Conservation (phyloP, 2,329 filamentous ascomycete genomes). For the Xylogone sp. region DNA sequence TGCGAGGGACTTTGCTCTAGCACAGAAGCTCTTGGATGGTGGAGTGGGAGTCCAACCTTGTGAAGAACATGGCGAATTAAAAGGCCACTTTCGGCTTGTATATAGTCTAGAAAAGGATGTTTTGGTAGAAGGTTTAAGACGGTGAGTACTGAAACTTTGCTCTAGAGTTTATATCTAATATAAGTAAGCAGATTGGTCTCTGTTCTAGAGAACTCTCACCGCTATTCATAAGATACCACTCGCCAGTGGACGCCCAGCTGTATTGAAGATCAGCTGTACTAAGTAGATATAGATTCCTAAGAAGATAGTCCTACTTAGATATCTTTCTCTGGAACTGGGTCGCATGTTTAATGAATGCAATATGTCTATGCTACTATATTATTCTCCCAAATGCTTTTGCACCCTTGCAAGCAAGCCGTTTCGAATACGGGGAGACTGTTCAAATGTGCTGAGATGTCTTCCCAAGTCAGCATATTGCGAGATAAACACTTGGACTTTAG, state of each 20-base stretch:
- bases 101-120: constrained; percentile 8
- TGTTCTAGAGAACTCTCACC: not conserved
- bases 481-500: not conserved
- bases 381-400: not conserved
- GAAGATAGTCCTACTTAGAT: too few species aligned
- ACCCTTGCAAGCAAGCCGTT: not conserved
- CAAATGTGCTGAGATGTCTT: not conserved
- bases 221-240: not conserved
- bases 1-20: constrained; percentile 10
- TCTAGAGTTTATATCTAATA: not conserved
- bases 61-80: constrained; percentile 12
- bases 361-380: not conserved
- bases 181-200: not conserved
- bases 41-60: constrained; percentile 14
- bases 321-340: too few species aligned
- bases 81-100: constrained; percentile 12
- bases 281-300: too few species aligned
- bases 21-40: constrained; percentile 10
- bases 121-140: constrained; percentile 12
- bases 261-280: too few species aligned
- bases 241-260: too few species aligned
- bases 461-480: not conserved
- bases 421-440: not conserved
- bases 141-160: constrained; percentile 3
- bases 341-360: not conserved